Percentiles rank a stretch among this genome's conserved stretches.
Conservation (phyloP, 2,329 filamentous ascomycete genomes). For the Fusarium temperatum region DNA sequence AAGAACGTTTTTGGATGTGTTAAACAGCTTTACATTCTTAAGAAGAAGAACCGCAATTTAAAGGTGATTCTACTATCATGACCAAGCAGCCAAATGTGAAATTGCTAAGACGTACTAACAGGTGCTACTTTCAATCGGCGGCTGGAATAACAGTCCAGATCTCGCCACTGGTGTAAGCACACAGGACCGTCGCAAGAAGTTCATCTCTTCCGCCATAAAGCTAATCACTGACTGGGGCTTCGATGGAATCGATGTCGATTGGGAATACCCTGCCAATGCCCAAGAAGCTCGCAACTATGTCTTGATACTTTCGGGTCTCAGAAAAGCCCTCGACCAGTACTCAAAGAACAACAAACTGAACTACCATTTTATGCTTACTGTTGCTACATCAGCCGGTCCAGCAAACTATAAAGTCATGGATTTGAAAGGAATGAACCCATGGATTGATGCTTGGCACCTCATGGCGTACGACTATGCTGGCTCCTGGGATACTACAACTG, state of each 20-base stretch:
- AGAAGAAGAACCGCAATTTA: slow-evolving; percentile 78
- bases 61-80: slow-evolving; percentile 61
- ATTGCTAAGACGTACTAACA: slow-evolving; percentile 14
- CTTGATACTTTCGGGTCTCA: slow-evolving; percentile 33
- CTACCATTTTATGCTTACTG: slow-evolving; percentile 61
- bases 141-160: slow-evolving; percentile 74
- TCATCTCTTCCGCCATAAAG: slow-evolving; percentile 74
- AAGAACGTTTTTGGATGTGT: slow-evolving; percentile 79
- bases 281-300: slow-evolving; percentile 48
- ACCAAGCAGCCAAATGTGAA: background rate
- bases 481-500: slow-evolving; percentile 69
- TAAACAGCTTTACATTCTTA: slow-evolving; percentile 80
- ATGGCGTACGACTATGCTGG: slow-evolving; percentile 80
- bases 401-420: slow-evolving; percentile 61
- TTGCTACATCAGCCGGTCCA: slow-evolving; percentile 60
- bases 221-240: slow-evolving; percentile 74
- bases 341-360: slow-evolving; percentile 50
- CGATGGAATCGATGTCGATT: slow-evolving; percentile 66
- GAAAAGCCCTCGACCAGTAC: slow-evolving; percentile 55
- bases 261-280: slow-evolving; percentile 59
- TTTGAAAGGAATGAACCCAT: slow-evolving; percentile 62
- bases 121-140: slow-evolving; percentile 62
- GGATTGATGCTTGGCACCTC: slow-evolving; percentile 67
- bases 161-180: slow-evolving; percentile 67
- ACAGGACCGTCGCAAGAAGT: slow-evolving; percentile 66